Percentiles rank a stretch among this genome's conserved stretches.
Evolutionary conservation across 2,329 filamentous ascomycete genomes (phyloP).

Genomic region (Colletotrichum tropicicola): DNA sequence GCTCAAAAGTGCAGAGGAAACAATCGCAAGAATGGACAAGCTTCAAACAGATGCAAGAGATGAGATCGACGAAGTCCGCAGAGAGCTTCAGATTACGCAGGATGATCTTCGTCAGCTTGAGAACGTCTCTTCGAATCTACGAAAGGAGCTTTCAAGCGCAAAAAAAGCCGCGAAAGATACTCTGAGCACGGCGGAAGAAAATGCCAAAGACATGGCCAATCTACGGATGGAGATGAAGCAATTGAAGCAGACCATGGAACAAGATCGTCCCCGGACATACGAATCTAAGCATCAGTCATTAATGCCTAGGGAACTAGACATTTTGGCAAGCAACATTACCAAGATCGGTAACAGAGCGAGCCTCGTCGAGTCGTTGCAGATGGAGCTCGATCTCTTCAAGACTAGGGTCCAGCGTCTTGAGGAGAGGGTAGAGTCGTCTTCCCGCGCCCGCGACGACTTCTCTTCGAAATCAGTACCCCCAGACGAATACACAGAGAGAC

Average conservation of each 20-base stretch:
- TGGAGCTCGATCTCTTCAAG: constrained; percentile 52
- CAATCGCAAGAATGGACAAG: constrained; percentile 33
- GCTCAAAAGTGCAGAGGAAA: constrained; percentile 33
- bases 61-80: constrained; percentile 31
- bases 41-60: constrained; percentile 28
- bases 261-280: constrained; percentile 33
- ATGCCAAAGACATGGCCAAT: constrained; percentile 40
- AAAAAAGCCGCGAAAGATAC: constrained; percentile 36
- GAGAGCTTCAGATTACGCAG: constrained; percentile 35
- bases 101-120: constrained; percentile 35
- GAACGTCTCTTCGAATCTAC: constrained; percentile 35
- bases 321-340: constrained; percentile 47
- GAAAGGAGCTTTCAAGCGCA: constrained; percentile 33
- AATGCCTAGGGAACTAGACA: constrained; percentile 44
- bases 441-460: neutral
- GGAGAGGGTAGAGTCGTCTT: constrained; percentile 20
- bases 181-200: constrained; percentile 34
- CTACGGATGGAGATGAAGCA: constrained; percentile 45
- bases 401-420: constrained; percentile 46
- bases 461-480: neutral
- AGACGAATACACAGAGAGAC: neutral
- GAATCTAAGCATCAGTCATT: neutral
- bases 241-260: constrained; percentile 38
- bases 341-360: constrained; percentile 48
- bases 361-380: constrained; percentile 50